phyloP scores from a whole-genome alignment of 768 basidiomycete genomes.

The Suillus hirtellus region DNA sequence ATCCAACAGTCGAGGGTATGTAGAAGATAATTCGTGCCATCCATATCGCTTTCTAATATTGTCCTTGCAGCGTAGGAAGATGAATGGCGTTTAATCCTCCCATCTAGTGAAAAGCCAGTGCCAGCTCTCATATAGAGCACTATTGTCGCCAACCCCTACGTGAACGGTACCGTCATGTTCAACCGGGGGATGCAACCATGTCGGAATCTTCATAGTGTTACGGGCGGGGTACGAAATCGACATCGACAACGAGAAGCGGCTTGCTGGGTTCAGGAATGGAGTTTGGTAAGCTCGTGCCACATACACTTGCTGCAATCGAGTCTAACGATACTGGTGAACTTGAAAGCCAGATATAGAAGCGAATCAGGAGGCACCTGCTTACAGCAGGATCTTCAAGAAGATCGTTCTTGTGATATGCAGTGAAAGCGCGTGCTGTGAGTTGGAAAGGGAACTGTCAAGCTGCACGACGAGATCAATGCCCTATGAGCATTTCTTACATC shows the following conservation, averaged over 20 bases:
- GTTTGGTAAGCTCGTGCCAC: slow-evolving; percentile 34
- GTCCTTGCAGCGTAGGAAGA: slow-evolving; percentile 35
- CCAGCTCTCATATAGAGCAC: slow-evolving; percentile 36
- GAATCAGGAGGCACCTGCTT: slow-evolving; percentile 40
- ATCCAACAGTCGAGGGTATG: slow-evolving; percentile 42
- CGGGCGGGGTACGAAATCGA: slow-evolving; percentile 36
- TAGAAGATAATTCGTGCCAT: slow-evolving; percentile 32
- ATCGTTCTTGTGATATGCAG: slow-evolving; percentile 48
- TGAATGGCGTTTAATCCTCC: slow-evolving; percentile 36
- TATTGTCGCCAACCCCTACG: slow-evolving; percentile 19
- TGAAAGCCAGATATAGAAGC: slow-evolving; percentile 42
- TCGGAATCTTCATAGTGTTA: slow-evolving; percentile 34
- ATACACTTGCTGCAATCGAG: not conserved
- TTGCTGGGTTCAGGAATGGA: slow-evolving; percentile 35
- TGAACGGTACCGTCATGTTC: slow-evolving; percentile 41
- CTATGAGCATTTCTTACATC: slow-evolving; percentile 33
- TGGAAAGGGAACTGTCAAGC: slow-evolving; percentile 43
- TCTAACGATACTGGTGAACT: not conserved
- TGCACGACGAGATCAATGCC: slow-evolving; percentile 36
- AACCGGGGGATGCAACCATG: slow-evolving; percentile 32
- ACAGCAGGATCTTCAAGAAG: slow-evolving; percentile 50
- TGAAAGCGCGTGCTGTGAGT: slow-evolving; percentile 46
- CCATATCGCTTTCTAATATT: not conserved
- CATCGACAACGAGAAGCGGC: slow-evolving; percentile 25
- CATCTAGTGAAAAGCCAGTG: slow-evolving; percentile 35